Conservation (phyloP, 2,329 filamentous ascomycete species). For the Sporothrix globosa region DNA sequence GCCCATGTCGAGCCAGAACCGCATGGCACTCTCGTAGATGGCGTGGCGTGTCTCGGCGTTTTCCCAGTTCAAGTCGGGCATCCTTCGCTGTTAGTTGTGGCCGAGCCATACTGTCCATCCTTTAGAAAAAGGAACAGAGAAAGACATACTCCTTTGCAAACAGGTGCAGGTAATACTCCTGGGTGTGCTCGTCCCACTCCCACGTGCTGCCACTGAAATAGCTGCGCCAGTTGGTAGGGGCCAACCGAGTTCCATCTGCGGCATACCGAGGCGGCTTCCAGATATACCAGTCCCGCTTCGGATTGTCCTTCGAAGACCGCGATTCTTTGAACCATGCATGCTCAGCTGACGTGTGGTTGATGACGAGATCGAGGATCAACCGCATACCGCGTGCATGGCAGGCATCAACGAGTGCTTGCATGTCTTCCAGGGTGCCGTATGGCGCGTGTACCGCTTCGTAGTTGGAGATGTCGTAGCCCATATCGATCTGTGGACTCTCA, state of each 20-base stretch:
- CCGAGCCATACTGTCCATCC: too few species aligned
- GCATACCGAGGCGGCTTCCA: slow-evolving; percentile 49
- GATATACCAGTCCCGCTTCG: slow-evolving; percentile 63
- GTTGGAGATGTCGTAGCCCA: slow-evolving; percentile 70
- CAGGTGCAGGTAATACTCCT: slow-evolving; percentile 76
- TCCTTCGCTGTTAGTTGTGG: slow-evolving; percentile 46
- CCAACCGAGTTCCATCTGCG: slow-evolving; percentile 62
- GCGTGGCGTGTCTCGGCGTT: slow-evolving; percentile 67
- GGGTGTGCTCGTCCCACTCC: slow-evolving; percentile 72
- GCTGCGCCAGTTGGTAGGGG: slow-evolving; percentile 75
- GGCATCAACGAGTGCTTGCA: slow-evolving; percentile 62
- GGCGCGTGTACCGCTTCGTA: slow-evolving; percentile 58
- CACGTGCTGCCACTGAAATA: slow-evolving; percentile 66
- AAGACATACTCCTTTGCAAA: slow-evolving; percentile 56
- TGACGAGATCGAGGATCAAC: slow-evolving; percentile 69
- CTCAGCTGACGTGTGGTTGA: slow-evolving; percentile 76
- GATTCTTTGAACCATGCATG: slow-evolving; percentile 73
- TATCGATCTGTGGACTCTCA: slow-evolving; percentile 56
- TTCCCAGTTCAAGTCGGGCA: slow-evolving; percentile 88
- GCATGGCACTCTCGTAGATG: slow-evolving; percentile 71
- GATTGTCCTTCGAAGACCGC: slow-evolving; percentile 60
- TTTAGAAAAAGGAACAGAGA: neutral
- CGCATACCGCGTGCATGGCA: slow-evolving; percentile 63
- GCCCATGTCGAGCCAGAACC: slow-evolving; percentile 77
- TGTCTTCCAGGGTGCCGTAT: slow-evolving; percentile 68